These are phyloP conservation scores for Ascochyta viciae-villosae DNA, from an alignment of 2,329 filamentous ascomycete genomes.

Conservation along the genomic window DNA sequence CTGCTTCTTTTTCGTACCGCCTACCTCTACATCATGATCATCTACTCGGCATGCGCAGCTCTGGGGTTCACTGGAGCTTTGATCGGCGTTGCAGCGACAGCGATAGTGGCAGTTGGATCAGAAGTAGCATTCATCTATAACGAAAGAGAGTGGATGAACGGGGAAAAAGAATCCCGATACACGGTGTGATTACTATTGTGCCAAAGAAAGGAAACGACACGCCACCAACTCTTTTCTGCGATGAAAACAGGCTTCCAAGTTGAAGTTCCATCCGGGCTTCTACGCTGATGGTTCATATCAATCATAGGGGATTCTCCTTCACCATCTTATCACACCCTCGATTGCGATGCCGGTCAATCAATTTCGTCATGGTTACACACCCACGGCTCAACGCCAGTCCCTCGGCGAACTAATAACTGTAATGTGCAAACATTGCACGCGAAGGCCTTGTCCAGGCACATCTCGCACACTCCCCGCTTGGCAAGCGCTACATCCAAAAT, in stretches of 20 bases:
- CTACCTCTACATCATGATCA: constrained; percentile 9
- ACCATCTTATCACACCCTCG: not conserved
- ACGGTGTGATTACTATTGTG: not conserved
- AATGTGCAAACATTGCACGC: not conserved
- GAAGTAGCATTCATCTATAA: constrained; percentile 1
- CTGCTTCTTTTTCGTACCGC: constrained; percentile 10
- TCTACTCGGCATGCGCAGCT: constrained; percentile 6
- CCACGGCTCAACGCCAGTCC: not conserved
- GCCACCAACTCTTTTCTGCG: not conserved
- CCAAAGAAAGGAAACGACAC: not conserved
- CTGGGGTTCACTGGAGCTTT: constrained; percentile 2
- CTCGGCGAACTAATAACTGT: not conserved
- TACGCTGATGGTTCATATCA: too few relatives aligned
- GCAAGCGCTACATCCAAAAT: not conserved
- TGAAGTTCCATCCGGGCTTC: too few relatives aligned
- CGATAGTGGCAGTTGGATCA: constrained; percentile 1
- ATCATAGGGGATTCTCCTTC: not conserved
- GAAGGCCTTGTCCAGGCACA: not conserved
- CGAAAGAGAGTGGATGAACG: not conserved
- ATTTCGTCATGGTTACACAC: not conserved
- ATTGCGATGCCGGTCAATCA: not conserved
- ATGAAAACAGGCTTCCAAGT: too few relatives aligned
- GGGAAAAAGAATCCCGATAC: constrained; percentile 6
- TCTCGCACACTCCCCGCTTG: not conserved
- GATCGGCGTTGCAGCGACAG: constrained; percentile 5